A percentile compares a stretch with the other conserved stretches of the same genome.
Conservation (phyloP, 2,329 filamentous ascomycete genomes). For the Aureobasidium subglaciale region DNA sequence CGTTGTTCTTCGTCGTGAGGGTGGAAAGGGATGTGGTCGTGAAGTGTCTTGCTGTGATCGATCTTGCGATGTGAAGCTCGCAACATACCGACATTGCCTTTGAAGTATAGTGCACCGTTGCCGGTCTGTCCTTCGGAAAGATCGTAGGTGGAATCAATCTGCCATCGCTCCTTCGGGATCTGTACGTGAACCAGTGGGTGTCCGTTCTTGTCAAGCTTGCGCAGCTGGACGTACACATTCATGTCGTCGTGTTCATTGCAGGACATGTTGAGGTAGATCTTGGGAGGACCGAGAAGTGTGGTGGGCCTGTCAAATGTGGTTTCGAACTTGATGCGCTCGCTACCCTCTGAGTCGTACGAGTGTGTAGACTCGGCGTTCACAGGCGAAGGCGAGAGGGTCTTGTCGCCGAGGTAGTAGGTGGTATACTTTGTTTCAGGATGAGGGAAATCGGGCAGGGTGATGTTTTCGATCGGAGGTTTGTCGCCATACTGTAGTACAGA, state of each 20-base stretch:
- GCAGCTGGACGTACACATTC: conserved; percentile 38
- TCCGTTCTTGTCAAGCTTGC: conserved; percentile 39
- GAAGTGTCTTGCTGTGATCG: conserved; percentile 20
- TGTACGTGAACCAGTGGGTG: conserved; percentile 38
- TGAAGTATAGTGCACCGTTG: conserved; percentile 34
- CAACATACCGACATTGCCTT: conserved; percentile 39
- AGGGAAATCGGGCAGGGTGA: conserved; percentile 29
- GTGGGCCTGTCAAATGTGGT: conserved; percentile 34
- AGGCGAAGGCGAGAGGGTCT: conserved; percentile 5
- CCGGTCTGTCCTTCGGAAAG: conserved; percentile 36
- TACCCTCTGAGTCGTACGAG: conserved; percentile 30
- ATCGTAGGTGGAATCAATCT: conserved; percentile 2
- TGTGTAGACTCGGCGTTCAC: conserved; percentile 8
- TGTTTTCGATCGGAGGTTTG: conserved; percentile 26
- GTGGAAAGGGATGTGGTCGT: conserved; percentile 30
- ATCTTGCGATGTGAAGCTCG: conserved; percentile 39
- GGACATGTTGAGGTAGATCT: conserved; percentile 33
- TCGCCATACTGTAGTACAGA: conserved; percentile 33
- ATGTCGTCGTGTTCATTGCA: conserved; percentile 34
- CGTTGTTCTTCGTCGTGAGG: conserved; percentile 36
- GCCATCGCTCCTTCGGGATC: conserved; percentile 31
- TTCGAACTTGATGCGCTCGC: conserved; percentile 27
- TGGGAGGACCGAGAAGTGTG: conserved; percentile 39
- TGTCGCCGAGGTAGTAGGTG: conserved; percentile 14
- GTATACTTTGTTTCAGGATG: conserved; percentile 6